phyloP scores from a whole-genome alignment of 2,329 filamentous ascomycete genomes.

The Cytospora mali region DNA sequence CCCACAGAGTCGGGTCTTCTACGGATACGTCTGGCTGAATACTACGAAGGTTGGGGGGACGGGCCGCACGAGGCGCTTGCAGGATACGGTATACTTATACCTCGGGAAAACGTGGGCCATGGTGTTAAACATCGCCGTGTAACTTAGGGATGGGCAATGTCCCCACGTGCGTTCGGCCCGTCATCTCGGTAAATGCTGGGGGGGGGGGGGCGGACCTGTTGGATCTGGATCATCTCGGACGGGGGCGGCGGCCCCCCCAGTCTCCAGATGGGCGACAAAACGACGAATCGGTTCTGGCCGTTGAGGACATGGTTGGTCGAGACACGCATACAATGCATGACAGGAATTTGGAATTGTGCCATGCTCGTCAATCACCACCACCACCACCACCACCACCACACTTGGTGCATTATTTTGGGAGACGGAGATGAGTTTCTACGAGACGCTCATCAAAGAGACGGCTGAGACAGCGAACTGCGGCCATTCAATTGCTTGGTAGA shows the following conservation, averaged over 20 bases:
- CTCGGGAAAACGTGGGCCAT: neutral
- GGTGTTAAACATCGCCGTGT: neutral
- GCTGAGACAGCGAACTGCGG: neutral
- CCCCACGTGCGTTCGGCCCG: neutral
- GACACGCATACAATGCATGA: neutral
- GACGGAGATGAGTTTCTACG: neutral
- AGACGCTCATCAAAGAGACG: neutral
- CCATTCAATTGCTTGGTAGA: neutral
- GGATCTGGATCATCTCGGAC: neutral
- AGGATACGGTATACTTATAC: neutral
- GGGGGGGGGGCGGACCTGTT: no score
- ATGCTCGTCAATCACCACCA: no score
- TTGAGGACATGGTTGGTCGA: neutral
- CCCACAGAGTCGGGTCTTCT: neutral
- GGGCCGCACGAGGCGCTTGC: neutral
- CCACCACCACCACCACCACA: no score
- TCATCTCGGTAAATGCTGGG: no score
- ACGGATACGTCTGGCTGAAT: neutral
- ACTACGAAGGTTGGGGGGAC: neutral
- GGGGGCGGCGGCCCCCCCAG: no score
- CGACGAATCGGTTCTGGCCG: no score
- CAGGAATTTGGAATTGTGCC: neutral
- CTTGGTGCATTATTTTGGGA: neutral
- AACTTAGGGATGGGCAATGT: neutral
- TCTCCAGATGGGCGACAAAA: no score